Conservation (phyloP, 495 filamentous ascomycete species). For the Xylaria sp. region DNA sequence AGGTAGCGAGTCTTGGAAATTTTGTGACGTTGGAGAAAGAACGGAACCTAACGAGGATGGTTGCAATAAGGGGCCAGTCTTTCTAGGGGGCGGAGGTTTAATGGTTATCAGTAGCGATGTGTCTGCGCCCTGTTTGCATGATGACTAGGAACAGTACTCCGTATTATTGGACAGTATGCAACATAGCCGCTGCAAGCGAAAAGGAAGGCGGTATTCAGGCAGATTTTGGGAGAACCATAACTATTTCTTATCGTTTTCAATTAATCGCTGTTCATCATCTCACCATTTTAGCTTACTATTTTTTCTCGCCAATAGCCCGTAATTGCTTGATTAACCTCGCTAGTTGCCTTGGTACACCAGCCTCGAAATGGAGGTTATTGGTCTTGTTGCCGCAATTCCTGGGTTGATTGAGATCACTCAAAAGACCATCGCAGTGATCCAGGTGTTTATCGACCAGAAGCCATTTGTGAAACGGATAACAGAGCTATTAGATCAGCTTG, state of each 20-base stretch:
- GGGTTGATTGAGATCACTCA: constrained; percentile 22
- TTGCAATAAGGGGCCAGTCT: too few relatives aligned
- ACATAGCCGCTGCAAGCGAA: neutral
- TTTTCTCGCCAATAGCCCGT: neutral
- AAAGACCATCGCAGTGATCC: constrained; percentile 1
- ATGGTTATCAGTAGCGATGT: neutral
- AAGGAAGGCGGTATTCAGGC: neutral
- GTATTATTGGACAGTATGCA: constrained; percentile 4
- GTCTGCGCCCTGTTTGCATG: neutral
- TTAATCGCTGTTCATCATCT: neutral
- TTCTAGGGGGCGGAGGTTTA: too few relatives aligned
- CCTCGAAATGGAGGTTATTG: constrained; percentile 22
- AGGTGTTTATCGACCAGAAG: constrained; percentile 19
- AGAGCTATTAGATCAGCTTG: constrained; percentile 11
- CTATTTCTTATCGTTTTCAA: neutral
- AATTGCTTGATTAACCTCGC: neutral
- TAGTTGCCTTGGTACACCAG: neutral
- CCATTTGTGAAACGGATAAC: constrained; percentile 15
- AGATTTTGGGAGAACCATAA: neutral
- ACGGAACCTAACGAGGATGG: too few relatives aligned
- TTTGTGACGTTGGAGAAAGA: too few relatives aligned
- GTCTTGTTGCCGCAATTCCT: constrained; percentile 26
- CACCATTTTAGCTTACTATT: neutral
- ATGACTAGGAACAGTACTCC: neutral
- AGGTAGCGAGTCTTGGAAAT: too few relatives aligned